Base-by-base conservation (phyloP, 495 filamentous ascomycete genomes). In the Jackrogersella minutella region DNA sequence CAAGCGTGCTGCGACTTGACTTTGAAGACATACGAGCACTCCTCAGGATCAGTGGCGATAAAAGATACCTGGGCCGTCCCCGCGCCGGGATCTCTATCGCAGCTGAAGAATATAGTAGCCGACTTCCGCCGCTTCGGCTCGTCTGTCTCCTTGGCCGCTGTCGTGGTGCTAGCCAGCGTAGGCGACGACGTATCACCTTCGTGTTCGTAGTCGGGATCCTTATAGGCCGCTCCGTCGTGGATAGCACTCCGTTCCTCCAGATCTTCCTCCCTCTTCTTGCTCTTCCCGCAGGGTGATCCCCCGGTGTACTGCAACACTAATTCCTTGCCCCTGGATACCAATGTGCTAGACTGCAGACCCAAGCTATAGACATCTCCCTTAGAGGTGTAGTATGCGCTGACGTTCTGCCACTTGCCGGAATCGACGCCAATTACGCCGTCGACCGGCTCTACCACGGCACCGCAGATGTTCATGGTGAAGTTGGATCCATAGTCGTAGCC, bases 21-120 rank as follows among this genome's bases (percentile, higher is more conserved):
- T 75, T 97, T 93, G 78, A 99, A 99, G 76, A 96, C 91, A 78
- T 97, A 99, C n/a, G 91, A 85, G 80, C 96, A 99, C 47, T 92
- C 87, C 70, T 97, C 92, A 4, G 86, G 86, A 76, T 89, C 88
- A 17, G 90, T 85, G 58, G 91, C 92, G 49, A 98, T 87, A 74
- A 96, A 99, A 4, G 91, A 90, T 11, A 87, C 85, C 13, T 89
- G 85, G 22, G 87, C 85, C 0, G 74, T 68, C n/a, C 67, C 70
- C 37, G 74, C 78, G 0, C 77, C 58, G 7, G 87, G 83, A 60
- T 97, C 92, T 47, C 86, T 86, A 69, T 97, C 94, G 79, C 96
- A 98, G 72, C 93, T 90, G 77, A 98, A 91, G 28, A 91, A 94
- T 80, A 99, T 93, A 53, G 93, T 86, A 7, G 93, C 90, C 1